A percentile compares a stretch with the other conserved stretches of the same genome.
phyloP scores from a whole-genome alignment of 345 rosid genomes.

The Eucalyptus curtisii region DNA sequence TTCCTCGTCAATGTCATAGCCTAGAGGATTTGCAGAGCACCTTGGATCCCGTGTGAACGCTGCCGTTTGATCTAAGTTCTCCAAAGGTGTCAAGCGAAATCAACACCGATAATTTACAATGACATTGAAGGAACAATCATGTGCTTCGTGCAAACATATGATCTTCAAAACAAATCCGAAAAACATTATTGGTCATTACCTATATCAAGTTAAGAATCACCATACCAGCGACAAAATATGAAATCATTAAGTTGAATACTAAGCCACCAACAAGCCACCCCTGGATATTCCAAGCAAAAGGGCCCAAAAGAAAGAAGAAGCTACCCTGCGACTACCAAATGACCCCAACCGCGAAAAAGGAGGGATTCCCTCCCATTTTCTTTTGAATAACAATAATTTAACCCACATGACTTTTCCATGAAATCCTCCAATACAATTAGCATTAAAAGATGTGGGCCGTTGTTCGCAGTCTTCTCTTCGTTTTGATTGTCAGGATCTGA shows the following conservation, averaged over 20 bases:
- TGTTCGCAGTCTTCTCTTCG: neutral
- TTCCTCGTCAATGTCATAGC: neutral
- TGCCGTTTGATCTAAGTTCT: neutral
- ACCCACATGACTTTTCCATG: neutral
- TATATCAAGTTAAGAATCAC: neutral
- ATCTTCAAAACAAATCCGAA: neutral
- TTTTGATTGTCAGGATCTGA: neutral
- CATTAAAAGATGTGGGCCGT: neutral
- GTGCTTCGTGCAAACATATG: neutral
- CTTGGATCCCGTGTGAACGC: neutral
- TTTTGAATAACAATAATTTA: neutral
- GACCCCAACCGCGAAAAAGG: neutral
- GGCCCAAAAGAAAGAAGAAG: neutral
- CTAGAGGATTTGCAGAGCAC: neutral
- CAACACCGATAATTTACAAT: neutral
- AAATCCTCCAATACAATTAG: neutral
- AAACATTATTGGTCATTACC: neutral
- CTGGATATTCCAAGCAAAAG: neutral
- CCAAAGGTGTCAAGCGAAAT: neutral
- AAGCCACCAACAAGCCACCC: neutral
- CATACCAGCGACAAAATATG: neutral
- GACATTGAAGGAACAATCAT: neutral
- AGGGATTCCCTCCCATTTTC: neutral
- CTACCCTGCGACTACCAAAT: neutral
- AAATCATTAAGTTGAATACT: neutral